Base-by-base conservation (phyloP, 495 filamentous ascomycete genomes). In the Lophiotrema nucula region DNA sequence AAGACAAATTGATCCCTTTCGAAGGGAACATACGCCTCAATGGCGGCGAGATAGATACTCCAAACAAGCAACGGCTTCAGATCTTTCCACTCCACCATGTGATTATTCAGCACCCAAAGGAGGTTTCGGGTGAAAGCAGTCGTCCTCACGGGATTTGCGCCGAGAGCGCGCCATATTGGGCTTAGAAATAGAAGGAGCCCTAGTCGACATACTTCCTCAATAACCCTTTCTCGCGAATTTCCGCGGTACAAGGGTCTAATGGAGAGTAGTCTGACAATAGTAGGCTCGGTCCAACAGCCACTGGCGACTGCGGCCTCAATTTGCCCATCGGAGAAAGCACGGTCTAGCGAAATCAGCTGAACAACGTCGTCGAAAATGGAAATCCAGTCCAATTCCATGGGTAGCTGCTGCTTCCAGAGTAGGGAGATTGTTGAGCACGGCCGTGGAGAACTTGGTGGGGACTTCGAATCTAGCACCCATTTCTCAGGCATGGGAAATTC, bases 121-220 rank as follows among this genome's bases (percentile, higher is more conserved):
- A 57, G 43, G 15, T 49, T 57, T 28, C 21, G 4, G 13, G 33
- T 15, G 44, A 39, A 21, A 19, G 8, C 21, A 15, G 12, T 24
- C 15, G 43, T 49, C 24, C 53, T 23, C 1, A 49, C 45, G 19
- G 53, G 53, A 10, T 19, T 48, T 1, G 45, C 53, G 15, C 53
- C 53, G 4, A 57, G 10, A 12, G 13, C 10, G 2, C 53, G 26
- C 53, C 53, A 57, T 2, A 57, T 12, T 19, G 43, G 53, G 15
- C 15, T 8, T 11, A 57, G 53, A 27, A 57, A 57, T 13, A 57
- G 26, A 5, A 57, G n/a, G 2, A 33, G 38, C 8, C 53, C 53
- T 12, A 57, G 53, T 8, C 53, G 53, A 21, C 53, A 57, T 16
- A 57, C 53, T 42, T 57, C 53, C 23, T 57, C 53, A 19, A 49